Conservation (phyloP, 257 asterid genomes). For the Ilex asprella region DNA sequence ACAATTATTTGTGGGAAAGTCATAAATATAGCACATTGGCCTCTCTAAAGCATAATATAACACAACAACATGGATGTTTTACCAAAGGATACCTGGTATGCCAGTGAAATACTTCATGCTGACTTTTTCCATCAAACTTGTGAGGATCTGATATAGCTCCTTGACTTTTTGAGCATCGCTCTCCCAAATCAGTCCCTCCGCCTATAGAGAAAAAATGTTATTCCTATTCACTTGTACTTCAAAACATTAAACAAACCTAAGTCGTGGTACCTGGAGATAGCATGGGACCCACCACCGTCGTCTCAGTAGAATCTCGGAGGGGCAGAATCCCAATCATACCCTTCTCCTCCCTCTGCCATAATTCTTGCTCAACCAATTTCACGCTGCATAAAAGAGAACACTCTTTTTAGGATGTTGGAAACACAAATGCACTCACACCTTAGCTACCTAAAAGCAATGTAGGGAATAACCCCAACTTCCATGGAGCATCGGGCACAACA, state of each 20-base stretch:
- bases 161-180: slow-evolving; percentile 43
- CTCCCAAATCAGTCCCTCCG: slow-evolving; percentile 36
- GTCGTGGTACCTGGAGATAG: slow-evolving; percentile 47
- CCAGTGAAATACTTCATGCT: slow-evolving; percentile 90
- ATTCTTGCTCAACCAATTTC: slow-evolving; percentile 93
- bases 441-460: no score
- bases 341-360: slow-evolving; percentile 99
- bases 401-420: background rate
- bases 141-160: slow-evolving; percentile 53
- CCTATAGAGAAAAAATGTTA: slow-evolving; percentile 28
- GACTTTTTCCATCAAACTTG: slow-evolving; percentile 68
- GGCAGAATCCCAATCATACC: slow-evolving; percentile 94
- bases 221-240: background rate
- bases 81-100: slow-evolving; percentile 55
- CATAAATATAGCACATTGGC: background rate
- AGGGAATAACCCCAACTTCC: no score
- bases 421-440: background rate
- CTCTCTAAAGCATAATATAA: background rate
- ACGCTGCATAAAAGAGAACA: slow-evolving; percentile 39
- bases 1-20: background rate
- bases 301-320: slow-evolving; percentile 76
- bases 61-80: background rate
- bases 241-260: background rate
- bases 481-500: no score
- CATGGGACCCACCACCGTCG: slow-evolving; percentile 35